A percentile compares a stretch with the other conserved stretches of the same genome.
Evolutionary conservation across 148 eudicot species (phyloP).

Genomic region (Gaultheria prostrata): DNA sequence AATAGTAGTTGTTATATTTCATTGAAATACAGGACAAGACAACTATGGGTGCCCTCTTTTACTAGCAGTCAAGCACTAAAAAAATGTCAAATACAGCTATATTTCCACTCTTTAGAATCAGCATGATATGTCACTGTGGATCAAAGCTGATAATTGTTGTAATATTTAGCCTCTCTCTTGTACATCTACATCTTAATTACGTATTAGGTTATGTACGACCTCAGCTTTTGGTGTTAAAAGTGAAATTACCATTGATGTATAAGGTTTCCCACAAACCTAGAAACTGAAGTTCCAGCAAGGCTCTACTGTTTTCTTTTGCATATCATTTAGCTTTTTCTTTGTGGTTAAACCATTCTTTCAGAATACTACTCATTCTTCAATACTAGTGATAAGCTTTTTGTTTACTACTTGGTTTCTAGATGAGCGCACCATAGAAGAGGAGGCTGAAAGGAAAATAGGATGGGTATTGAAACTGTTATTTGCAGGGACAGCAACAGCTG

Average conservation of each 20-base stretch:
- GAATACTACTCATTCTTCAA: background rate
- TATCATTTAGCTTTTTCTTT: background rate
- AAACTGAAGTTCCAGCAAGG: background rate
- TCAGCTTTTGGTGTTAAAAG: background rate
- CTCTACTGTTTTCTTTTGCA: background rate
- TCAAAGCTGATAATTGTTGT: background rate
- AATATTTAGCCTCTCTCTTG: background rate
- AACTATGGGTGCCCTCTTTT: background rate
- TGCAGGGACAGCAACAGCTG: conserved; percentile 79
- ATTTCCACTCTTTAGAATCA: background rate
- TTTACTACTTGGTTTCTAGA: conserved; percentile 32
- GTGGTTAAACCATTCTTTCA: background rate
- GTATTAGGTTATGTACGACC: background rate
- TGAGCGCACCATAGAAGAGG: conserved; percentile 64
- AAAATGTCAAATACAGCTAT: background rate
- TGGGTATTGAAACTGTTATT: conserved; percentile 82
- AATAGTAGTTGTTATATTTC: too few relatives aligned
- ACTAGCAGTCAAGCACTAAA: background rate
- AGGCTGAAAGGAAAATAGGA: conserved; percentile 88
- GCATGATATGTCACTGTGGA: background rate
- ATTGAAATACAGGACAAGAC: background rate
- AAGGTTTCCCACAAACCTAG: background rate
- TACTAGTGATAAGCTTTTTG: background rate
- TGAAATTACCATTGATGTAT: background rate
- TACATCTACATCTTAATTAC: background rate